Percentiles rank a stretch among this genome's conserved stretches.
phyloP scores from a whole-genome alignment of 225 moss, liverwort and hornwort genomes.

The Marchantia paleacea region DNA sequence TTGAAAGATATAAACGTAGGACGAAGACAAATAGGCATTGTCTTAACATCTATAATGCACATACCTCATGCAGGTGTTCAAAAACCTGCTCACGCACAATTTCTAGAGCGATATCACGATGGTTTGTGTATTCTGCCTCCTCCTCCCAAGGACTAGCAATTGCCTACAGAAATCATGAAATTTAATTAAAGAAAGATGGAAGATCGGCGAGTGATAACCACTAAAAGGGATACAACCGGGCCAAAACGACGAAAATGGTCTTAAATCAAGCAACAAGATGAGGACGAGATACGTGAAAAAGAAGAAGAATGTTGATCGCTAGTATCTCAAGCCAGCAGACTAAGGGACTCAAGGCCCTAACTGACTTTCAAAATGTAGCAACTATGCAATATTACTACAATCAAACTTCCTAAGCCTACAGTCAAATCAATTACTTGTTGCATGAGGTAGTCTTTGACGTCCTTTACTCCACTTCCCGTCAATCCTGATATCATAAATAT shows the following conservation, averaged over 20 bases:
- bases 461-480: conserved; percentile 82
- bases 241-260: neutral
- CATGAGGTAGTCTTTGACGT: conserved; percentile 70
- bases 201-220: no score
- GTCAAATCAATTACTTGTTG: conserved; percentile 52
- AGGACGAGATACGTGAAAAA: neutral
- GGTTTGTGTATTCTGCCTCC: conserved; percentile 65
- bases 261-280: no score
- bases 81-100: conserved; percentile 94
- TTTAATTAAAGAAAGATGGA: no score
- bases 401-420: neutral
- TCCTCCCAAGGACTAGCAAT: conserved; percentile 92
- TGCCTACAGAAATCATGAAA: conserved; percentile 38
- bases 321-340: neutral
- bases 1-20: no score
- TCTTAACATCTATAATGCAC: neutral
- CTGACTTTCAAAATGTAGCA: neutral
- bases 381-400: neutral
- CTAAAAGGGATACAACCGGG: neutral
- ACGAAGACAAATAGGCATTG: no score
- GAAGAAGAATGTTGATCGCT: neutral
- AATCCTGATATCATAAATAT: conserved; percentile 93
- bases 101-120: conserved; percentile 82
- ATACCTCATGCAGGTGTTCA: conserved; percentile 86
- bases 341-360: neutral